These are phyloP conservation scores for Pilatotrama ljubarskyi DNA, from an alignment of 768 basidiomycete genomes.

Conservation along the genomic window DNA sequence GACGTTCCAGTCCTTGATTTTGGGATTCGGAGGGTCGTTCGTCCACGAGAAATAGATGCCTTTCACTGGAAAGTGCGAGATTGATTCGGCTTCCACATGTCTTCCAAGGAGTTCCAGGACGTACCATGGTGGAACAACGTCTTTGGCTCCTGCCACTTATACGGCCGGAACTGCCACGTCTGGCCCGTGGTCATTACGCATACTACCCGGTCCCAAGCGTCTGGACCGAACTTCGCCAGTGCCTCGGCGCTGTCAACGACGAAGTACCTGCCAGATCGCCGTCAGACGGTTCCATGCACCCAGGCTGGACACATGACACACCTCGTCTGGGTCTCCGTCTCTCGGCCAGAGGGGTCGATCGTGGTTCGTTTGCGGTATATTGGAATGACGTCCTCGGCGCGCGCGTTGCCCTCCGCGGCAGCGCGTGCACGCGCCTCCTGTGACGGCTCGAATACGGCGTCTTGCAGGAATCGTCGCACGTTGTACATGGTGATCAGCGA, in stretches of 20 bases:
- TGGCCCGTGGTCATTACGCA: slow-evolving; percentile 99
- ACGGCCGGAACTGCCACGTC: slow-evolving; percentile 96
- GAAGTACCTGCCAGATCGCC: slow-evolving; percentile 52
- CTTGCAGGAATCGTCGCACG: slow-evolving; percentile 90
- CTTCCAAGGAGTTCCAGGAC: slow-evolving; percentile 15
- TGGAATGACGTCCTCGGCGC: slow-evolving; percentile 82
- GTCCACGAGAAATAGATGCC: slow-evolving; percentile 95
- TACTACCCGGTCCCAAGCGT: slow-evolving; percentile 96
- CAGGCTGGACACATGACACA: not conserved
- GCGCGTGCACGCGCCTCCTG: slow-evolving; percentile 72
- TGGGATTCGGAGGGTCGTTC: slow-evolving; percentile 85
- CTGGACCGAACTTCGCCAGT: slow-evolving; percentile 85
- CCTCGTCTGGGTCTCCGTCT: slow-evolving; percentile 47
- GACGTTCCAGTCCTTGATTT: slow-evolving; percentile 97
- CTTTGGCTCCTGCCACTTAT: slow-evolving; percentile 95
- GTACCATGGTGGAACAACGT: slow-evolving; percentile 91
- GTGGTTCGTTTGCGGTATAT: slow-evolving; percentile 82
- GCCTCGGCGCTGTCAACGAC: slow-evolving; percentile 94
- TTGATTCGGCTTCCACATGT: not conserved
- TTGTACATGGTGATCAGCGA: slow-evolving; percentile 98
- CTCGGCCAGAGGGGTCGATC: slow-evolving; percentile 65
- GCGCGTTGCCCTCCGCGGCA: slow-evolving; percentile 66
- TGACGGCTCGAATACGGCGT: slow-evolving; percentile 74
- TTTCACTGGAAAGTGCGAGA: slow-evolving; percentile 60
- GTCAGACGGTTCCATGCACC: not conserved